Evolutionary conservation across 1,284 basidiomycete genomes (phyloP), one percentile per base, ranked within the genome.

Genomic region (Cryptococcus floricola): DNA sequence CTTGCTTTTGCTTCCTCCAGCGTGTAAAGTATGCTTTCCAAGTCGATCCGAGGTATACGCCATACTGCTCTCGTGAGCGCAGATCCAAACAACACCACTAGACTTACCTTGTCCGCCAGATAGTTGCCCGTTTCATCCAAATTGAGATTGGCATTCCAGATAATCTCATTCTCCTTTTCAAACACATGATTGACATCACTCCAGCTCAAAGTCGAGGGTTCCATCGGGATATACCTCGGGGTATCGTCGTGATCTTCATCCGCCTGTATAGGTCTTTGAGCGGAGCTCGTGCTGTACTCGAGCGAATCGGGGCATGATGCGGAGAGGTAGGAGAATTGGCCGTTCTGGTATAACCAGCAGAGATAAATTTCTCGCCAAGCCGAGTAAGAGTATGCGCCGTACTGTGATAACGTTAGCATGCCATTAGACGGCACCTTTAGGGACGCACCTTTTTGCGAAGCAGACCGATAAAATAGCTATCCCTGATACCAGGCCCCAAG

Each of bases 351-450:
- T 7, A 23, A n/a, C 48, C 53, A 60, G 5, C 28, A 13, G 1
- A 14, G 13, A 19, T 57, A 57, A 4, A 60, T 25, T 16, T 47
- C 48, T 5, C 42, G 28, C 59, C 59, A 60, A 13, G 43, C n/a
- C 5, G 16, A 25, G n/a, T 45, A 48, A 8, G 39, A 37, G 38
- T 57, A 60, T 4, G 44, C 47, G 12, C 53, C 56, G 42, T 60
- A 57, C 59, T 60, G 23, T 19, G 18, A 6, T n/a, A 10, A 38
- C 19, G 38, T 39, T 12, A 50, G 48, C 25, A 16, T 25, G 6
- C 12, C 25, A 18, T 28, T 23, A 31, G 12, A 4, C 37, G n/a
- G 8, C 8, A 39, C 10, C 38, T 23, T 10, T 52, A 12, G n/a
- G 13, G 14, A 16, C 38, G 13, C 23, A 53, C 38, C 52, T 45